These are phyloP conservation scores for Phanerochaete carnosa DNA, from an alignment of 768 basidiomycete genomes.

Conservation along the genomic window DNA sequence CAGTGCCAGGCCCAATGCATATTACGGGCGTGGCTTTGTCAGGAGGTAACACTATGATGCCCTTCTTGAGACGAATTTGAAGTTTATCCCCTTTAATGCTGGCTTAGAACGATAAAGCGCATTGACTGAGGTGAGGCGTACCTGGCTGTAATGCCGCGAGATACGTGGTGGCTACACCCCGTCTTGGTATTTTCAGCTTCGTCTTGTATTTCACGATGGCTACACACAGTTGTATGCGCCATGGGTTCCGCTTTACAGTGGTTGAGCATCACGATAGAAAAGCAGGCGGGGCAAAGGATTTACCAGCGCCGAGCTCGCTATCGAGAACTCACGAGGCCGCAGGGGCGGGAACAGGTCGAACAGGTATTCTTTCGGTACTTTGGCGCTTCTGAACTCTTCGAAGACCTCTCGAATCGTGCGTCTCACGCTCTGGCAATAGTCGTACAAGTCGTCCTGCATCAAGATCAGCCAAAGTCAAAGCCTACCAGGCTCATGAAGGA, in stretches of 20 bases:
- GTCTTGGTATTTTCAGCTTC: constrained; percentile 71
- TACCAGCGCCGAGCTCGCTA: constrained; percentile 77
- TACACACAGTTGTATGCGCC: constrained; percentile 79
- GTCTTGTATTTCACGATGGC: constrained; percentile 92
- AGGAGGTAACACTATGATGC: constrained; percentile 58
- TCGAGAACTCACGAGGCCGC: constrained; percentile 87
- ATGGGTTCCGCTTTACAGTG: constrained; percentile 46
- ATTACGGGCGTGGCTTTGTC: constrained; percentile 66
- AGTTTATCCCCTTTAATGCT: constrained; percentile 51
- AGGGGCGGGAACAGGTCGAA: constrained; percentile 88
- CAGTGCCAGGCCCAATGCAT: constrained; percentile 93
- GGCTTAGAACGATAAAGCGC: neutral
- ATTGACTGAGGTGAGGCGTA: constrained; percentile 26
- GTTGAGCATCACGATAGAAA: neutral
- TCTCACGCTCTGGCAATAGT: constrained; percentile 77
- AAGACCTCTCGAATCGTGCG: constrained; percentile 85
- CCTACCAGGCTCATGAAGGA: neutral
- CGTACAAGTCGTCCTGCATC: constrained; percentile 85
- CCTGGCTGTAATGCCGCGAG: constrained; percentile 61
- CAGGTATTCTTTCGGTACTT: constrained; percentile 79
- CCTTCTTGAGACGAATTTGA: constrained; percentile 60
- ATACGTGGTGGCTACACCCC: constrained; percentile 83
- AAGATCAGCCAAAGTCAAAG: neutral
- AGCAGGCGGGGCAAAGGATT: neutral
- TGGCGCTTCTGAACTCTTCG: constrained; percentile 70